A percentile compares a stretch with the other conserved stretches of the same genome.
These are phyloP conservation scores for Chrysanthemum lavandulifolium DNA, from an alignment of 129 eudicot species.

Conservation along the genomic window DNA sequence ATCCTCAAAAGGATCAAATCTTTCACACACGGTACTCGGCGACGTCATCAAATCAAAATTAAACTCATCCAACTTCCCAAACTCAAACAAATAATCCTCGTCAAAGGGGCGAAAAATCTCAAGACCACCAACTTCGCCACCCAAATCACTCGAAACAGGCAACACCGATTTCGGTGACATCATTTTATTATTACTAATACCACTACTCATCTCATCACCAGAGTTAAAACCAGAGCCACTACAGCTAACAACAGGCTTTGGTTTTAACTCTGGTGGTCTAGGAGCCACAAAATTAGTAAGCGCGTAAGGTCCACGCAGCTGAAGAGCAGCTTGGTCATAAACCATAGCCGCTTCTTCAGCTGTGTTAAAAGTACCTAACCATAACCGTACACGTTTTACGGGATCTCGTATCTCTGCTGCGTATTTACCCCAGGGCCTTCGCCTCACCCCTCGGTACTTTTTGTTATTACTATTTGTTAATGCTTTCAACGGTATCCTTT, in stretches of 20 bases:
- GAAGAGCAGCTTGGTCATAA: conserved; percentile 84
- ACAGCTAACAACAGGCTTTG: conserved; percentile 2
- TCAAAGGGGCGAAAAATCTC: too few relatives aligned
- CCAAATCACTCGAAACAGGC: conserved; percentile 41
- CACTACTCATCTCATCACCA: conserved; percentile 30
- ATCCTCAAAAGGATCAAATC: too few relatives aligned
- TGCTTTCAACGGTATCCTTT: neutral
- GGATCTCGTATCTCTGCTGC: conserved; percentile 98
- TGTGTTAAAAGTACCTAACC: conserved; percentile 85
- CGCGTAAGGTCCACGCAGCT: conserved; percentile 94
- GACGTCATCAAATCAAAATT: too few relatives aligned
- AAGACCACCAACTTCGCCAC: conserved; percentile 14
- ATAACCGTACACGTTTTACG: conserved; percentile 60
- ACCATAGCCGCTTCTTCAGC: conserved; percentile 96
- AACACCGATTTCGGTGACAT: conserved; percentile 65
- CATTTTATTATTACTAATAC: neutral
- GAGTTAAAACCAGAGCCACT: conserved; percentile 32
- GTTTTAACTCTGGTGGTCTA: conserved; percentile 24
- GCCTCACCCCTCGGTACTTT: conserved; percentile 85
- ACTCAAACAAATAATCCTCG: too few relatives aligned
- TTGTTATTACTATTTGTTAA: neutral
- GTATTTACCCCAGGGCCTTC: conserved; percentile 95
- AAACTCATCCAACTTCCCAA: too few relatives aligned
- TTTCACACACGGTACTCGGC: too few relatives aligned
- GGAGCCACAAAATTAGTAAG: conserved; percentile 65